Evolutionary conservation across 495 filamentous ascomycete species (phyloP).

Genomic region (Thermochaetoides thermophila): DNA sequence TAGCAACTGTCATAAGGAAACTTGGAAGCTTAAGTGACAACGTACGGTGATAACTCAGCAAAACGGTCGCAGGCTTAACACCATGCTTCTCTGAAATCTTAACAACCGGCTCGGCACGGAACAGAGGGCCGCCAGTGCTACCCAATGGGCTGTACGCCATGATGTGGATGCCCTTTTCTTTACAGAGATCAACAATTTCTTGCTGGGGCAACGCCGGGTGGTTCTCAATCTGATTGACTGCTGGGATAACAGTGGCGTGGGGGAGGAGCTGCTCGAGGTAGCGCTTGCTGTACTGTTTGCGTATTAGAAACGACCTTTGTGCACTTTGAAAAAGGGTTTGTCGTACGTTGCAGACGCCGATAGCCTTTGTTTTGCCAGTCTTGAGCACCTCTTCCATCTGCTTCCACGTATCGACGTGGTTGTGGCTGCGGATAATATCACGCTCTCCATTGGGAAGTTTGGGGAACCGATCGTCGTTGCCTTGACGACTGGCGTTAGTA

Average conservation of each 20-base stretch:
- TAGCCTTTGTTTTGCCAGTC: conserved; percentile 56
- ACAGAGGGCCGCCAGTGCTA: conserved; percentile 60
- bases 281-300: conserved; percentile 45
- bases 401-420: conserved; percentile 63
- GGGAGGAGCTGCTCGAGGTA: conserved; percentile 62
- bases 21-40: conserved; percentile 2
- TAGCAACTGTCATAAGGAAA: not conserved
- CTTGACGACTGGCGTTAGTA: conserved; percentile 15
- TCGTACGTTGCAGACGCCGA: conserved; percentile 59
- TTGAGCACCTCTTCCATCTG: conserved; percentile 58
- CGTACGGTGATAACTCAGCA: conserved; percentile 65
- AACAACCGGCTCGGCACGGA: conserved; percentile 51
- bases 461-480: conserved; percentile 64
- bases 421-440: conserved; percentile 49
- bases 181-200: conserved; percentile 67
- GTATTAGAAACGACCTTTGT: too few species aligned
- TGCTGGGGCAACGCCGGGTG: conserved; percentile 74
- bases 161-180: conserved; percentile 56
- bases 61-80: conserved; percentile 44
- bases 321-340: not conserved
- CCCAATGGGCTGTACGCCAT: conserved; percentile 67
- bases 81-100: conserved; percentile 56
- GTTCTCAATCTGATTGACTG: conserved; percentile 90
- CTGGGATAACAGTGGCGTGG: conserved; percentile 50
- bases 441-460: conserved; percentile 54